Evolutionary conservation across 2,329 filamentous ascomycete species (phyloP), one percentile per base, ranked within the genome.

Genomic region (Ophiocordyceps robertsii): DNA sequence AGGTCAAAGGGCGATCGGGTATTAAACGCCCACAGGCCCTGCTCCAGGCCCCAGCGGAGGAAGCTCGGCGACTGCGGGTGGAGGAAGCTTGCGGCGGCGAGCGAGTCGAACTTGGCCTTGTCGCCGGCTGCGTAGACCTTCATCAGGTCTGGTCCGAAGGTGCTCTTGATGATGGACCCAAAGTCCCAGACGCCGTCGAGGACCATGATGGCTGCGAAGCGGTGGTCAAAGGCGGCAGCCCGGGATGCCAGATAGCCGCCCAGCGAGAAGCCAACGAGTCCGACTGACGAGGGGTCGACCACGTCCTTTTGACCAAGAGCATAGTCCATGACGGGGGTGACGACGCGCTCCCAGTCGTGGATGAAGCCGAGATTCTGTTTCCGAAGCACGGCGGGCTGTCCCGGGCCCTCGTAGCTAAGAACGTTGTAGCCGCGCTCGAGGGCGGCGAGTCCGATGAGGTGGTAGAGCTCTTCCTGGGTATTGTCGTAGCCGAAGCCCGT

Each of bases 361-460:
- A 67, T 68, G 49, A 70, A 70, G 2, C 66, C 66, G 0, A 67
- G 39, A 11, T 58, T 51, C 40, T 70, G 64, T 0, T 63, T 43
- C 1, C 67, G 60, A 8, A 62, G 58, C 2, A 66, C 60, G 1
- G 54, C 61, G 1, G 60, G 57, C 47, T 70, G 67, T 0, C 67
- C 67, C 0, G 67, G 67, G 0, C 68, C 68, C 42, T 72, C 68
- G 42, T 64, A 71, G 1, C 61, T 63, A 10, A 69, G 51, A 43
- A 56, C 55, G 41, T 64, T 66, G 47, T 56, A 65, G 9, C 66
- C 66, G 1, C 64, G 56, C 13, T 57, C 54, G 6, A 67, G 47
- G 0, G 58, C 57, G 0, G 56, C 49, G 2, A 53, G 49, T n/a
- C 55, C 64, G 6, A 54, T 49, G 6, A 50, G 29, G 41, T 69